Percentiles rank a stretch among this genome's conserved stretches.
phyloP scores from a whole-genome alignment of 129 eudicot genomes.

The Flaveria sonorensis region DNA sequence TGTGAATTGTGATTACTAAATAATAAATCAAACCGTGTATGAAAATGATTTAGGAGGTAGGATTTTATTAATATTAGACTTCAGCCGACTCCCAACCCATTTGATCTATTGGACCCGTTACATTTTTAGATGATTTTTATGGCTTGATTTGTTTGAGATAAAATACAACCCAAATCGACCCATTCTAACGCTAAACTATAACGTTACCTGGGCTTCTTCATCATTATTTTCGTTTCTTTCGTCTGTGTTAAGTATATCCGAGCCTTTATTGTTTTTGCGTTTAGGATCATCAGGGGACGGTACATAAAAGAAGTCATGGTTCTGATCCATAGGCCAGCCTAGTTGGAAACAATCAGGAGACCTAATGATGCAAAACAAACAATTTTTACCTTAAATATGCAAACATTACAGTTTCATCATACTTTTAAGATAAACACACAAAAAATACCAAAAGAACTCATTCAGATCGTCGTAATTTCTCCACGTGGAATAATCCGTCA shows the following conservation, averaged over 20 bases:
- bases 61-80: neutral
- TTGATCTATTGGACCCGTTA: neutral
- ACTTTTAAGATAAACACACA: neutral
- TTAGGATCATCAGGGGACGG: constrained; percentile 41
- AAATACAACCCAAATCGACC: neutral
- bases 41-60: neutral
- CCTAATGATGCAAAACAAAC: constrained; percentile 49
- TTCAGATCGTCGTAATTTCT: constrained; percentile 96
- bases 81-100: neutral
- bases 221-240: constrained; percentile 44
- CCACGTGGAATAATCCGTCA: constrained; percentile 91
- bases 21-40: neutral
- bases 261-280: constrained; percentile 33
- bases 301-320: constrained; percentile 84
- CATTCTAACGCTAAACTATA: constrained; percentile 1
- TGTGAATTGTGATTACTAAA: neutral
- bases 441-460: constrained; percentile 78
- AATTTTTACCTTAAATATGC: constrained; percentile 4
- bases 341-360: constrained; percentile 81
- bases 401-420: neutral
- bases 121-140: neutral
- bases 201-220: constrained; percentile 64
- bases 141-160: neutral
- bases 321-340: constrained; percentile 91
- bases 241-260: constrained; percentile 29